These are phyloP conservation scores for Tylopilus sp. DNA, from an alignment of 1,284 basidiomycete genomes.

Conservation along the genomic window DNA sequence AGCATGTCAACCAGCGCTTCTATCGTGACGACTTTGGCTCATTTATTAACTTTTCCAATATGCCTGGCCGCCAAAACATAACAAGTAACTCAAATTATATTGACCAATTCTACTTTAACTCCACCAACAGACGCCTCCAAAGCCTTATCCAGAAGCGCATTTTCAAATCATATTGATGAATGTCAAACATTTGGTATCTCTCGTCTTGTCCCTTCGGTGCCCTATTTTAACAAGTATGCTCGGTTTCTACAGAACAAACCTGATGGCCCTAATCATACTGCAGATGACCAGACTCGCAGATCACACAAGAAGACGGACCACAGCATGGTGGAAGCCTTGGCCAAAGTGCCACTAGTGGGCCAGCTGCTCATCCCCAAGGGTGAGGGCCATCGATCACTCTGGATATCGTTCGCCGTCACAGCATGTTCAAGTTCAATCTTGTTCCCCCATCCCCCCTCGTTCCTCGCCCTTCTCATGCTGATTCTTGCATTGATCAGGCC, in stretches of 20 bases:
- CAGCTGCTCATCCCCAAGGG: conserved; percentile 92
- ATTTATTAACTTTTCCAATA: conserved; percentile 96
- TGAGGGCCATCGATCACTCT: conserved; percentile 78
- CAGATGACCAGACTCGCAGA: conserved; percentile 94
- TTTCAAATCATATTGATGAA: conserved; percentile 86
- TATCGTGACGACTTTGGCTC: conserved; percentile 92
- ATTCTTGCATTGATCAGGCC: no score
- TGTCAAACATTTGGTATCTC: conserved; percentile 90
- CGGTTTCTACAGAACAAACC: conserved; percentile 89
- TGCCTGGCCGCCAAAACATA: conserved; percentile 94
- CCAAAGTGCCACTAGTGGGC: conserved; percentile 96
- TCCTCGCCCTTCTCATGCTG: no score
- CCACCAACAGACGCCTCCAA: conserved; percentile 92
- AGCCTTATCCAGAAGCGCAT: conserved; percentile 85
- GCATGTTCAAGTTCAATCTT: no score
- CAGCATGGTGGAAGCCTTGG: conserved; percentile 95
- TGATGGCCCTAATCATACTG: conserved; percentile 95
- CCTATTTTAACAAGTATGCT: conserved; percentile 94
- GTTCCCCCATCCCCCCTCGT: no score
- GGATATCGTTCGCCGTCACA: conserved; percentile 92
- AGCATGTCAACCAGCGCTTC: conserved; percentile 94
- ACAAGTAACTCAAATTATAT: conserved; percentile 89
- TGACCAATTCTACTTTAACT: conserved; percentile 97
- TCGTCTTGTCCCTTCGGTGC: conserved; percentile 74
- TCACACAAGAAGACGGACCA: conserved; percentile 92